These are phyloP conservation scores for Rhodotorula graminis DNA, from an alignment of 768 basidiomycete genomes.

Conservation along the genomic window DNA sequence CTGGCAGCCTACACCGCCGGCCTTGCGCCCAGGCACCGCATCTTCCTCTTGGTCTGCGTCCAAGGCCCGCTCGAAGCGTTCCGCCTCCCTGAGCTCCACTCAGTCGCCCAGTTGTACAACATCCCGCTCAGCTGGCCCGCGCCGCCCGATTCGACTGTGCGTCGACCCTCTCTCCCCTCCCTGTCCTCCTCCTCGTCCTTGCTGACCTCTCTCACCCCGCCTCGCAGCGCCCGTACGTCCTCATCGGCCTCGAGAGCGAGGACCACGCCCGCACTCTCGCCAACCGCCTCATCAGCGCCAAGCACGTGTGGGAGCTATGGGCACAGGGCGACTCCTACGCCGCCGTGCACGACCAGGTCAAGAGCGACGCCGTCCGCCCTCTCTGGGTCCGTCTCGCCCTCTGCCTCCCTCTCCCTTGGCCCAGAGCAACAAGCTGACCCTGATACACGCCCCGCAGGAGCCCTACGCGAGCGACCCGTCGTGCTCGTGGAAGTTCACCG, in stretches of 20 bases:
- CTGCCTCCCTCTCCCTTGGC: neutral
- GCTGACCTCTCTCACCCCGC: neutral
- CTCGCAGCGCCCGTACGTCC: constrained; percentile 62
- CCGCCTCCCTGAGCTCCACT: constrained; percentile 30
- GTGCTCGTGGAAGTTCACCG: constrained; percentile 74
- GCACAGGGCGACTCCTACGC: constrained; percentile 52
- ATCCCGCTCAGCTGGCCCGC: constrained; percentile 17
- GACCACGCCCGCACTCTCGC: constrained; percentile 70
- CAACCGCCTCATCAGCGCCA: constrained; percentile 72
- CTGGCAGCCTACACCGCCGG: neutral
- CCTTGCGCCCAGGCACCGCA: neutral
- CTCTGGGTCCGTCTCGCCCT: constrained; percentile 15
- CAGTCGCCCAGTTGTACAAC: constrained; percentile 9
- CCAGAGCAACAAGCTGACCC: no score
- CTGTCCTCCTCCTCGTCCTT: fast-evolving
- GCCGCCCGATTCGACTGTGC: constrained; percentile 27
- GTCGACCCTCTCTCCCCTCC: neutral
- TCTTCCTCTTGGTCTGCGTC: constrained; percentile 5
- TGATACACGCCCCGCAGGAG: constrained; percentile 48
- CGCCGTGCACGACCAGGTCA: constrained; percentile 59
- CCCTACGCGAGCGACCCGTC: constrained; percentile 54
- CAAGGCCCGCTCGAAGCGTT: constrained; percentile 32
- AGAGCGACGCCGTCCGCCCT: constrained; percentile 35
- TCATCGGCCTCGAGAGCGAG: constrained; percentile 64
- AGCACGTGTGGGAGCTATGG: constrained; percentile 54